Base-by-base conservation (phyloP, 768 basidiomycete genomes). In the Paxillus involutus region DNA sequence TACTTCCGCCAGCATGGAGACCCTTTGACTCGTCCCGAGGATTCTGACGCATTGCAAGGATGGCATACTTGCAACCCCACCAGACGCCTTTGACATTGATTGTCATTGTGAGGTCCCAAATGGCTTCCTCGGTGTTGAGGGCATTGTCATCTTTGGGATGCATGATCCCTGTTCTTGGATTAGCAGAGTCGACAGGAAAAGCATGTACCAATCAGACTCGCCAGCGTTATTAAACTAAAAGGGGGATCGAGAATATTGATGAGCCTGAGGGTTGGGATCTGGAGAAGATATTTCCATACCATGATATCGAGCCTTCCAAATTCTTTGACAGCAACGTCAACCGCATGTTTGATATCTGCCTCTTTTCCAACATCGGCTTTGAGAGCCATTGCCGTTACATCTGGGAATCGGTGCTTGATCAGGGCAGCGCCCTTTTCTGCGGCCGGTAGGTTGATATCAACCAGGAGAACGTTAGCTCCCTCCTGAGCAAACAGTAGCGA, bases 41-140 rank as follows among this genome's bases (percentile, higher is more conserved):
- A 73, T 99, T 99, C 57, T 91, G 73, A 56, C 92, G 86, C 96
- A 99, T 99, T 36, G 97, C 97, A 48, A 88, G 77, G 66, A 99
- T 95, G 6, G 96, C 97, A 65, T 98, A 88, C 74, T 98, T 98
- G 80, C 90, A 95, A 32, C 97, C 97, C 87, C 89, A 99, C 97
- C 96, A 98, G 55, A 98, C 97, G 48, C 97, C 97, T 74, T 98
- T 99, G 66, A 96, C 83, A 71, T 98, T 98, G 77, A 98, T 85
- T 58, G 87, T 82, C 87, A 91, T 91, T 2, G 91, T 93, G 53
- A 93, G 77, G 67, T 92, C 91, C 96, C 97, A 99, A 72, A 98
- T 93, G 47, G 80, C 83, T 73, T 99, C 97, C 67, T 96, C 94
- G 16, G 97, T 99, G 70, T 93, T 96, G 65, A 98, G 77, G 12